Percentiles rank a stretch among this genome's conserved stretches.
Evolutionary conservation across 768 basidiomycete species (phyloP).

Genomic region (Lactarius psammicola): DNA sequence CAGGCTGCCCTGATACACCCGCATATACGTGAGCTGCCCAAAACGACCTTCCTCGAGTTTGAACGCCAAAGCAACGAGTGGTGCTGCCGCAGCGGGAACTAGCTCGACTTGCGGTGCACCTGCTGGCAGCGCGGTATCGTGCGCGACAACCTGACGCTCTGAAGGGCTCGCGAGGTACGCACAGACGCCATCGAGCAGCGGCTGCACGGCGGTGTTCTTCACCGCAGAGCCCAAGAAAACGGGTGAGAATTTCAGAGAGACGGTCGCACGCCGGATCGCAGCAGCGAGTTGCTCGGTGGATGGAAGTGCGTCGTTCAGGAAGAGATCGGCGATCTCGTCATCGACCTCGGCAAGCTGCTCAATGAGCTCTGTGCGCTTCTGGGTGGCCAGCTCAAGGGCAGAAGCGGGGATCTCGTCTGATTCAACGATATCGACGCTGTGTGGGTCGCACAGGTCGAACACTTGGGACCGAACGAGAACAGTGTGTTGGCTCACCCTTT

Average conservation of each 20-base stretch:
- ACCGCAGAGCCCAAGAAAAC: conserved; percentile 97
- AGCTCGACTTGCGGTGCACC: conserved; percentile 71
- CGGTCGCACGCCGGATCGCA: conserved; percentile 88
- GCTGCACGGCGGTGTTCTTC: conserved; percentile 95
- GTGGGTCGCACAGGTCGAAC: neutral
- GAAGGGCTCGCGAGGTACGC: conserved; percentile 90
- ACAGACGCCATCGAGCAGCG: conserved; percentile 91
- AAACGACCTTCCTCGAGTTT: conserved; percentile 97
- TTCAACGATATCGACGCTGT: conserved; percentile 72
- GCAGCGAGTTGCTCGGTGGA: conserved; percentile 67
- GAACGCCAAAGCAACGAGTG: conserved; percentile 93
- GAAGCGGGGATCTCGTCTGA: conserved; percentile 84
- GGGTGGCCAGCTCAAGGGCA: conserved; percentile 68
- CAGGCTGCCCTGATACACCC: conserved; percentile 94
- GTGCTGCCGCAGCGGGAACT: conserved; percentile 78
- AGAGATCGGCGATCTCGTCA: conserved; percentile 88
- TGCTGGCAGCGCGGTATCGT: conserved; percentile 71
- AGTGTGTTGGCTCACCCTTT: conserved; percentile 70
- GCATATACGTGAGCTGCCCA: conserved; percentile 97
- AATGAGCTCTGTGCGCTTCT: conserved; percentile 87
- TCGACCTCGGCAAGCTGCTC: conserved; percentile 97
- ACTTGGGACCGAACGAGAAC: neutral
- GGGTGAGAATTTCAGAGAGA: conserved; percentile 87
- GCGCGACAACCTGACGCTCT: conserved; percentile 74
- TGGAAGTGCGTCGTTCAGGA: conserved; percentile 81